Percentiles rank a stretch among this genome's conserved stretches.
These are phyloP conservation scores for Mycena venus DNA, from an alignment of 768 basidiomycete species.

Conservation along the genomic window DNA sequence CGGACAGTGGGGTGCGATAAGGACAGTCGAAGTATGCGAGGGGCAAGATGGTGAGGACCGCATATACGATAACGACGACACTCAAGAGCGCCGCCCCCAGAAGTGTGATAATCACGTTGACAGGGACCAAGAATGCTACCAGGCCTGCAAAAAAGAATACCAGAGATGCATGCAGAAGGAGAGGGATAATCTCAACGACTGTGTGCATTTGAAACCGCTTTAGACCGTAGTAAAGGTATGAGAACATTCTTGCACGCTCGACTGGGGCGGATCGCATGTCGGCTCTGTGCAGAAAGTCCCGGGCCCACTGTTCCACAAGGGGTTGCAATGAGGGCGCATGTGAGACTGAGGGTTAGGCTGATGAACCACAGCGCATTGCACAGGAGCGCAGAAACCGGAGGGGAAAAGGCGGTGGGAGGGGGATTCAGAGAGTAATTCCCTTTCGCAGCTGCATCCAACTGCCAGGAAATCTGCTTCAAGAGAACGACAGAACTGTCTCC, in stretches of 20 bases:
- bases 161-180: conserved; percentile 30
- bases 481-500: not conserved
- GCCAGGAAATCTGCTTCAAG: not conserved
- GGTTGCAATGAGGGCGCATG: conserved; percentile 9
- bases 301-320: conserved; percentile 24
- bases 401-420: not conserved
- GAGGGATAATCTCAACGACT: conserved; percentile 25
- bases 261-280: conserved; percentile 3
- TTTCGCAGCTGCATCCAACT: not conserved
- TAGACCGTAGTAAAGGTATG: conserved; percentile 14
- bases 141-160: conserved; percentile 32
- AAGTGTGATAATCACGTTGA: conserved; percentile 10
- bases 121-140: conserved; percentile 22
- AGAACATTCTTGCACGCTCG: conserved; percentile 2
- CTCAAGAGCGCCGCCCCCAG: not conserved
- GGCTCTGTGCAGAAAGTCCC: conserved; percentile 4
- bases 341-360: conserved; percentile 14
- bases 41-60: not conserved
- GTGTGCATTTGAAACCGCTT: conserved; percentile 10
- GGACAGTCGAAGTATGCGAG: not conserved
- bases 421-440: not conserved
- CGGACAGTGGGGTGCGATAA: not conserved
- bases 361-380: conserved; percentile 20
- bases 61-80: not conserved
- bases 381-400: not conserved